Evolutionary conservation across 2,329 filamentous ascomycete genomes (phyloP).

Genomic region (Tolypocladium endophyticum): DNA sequence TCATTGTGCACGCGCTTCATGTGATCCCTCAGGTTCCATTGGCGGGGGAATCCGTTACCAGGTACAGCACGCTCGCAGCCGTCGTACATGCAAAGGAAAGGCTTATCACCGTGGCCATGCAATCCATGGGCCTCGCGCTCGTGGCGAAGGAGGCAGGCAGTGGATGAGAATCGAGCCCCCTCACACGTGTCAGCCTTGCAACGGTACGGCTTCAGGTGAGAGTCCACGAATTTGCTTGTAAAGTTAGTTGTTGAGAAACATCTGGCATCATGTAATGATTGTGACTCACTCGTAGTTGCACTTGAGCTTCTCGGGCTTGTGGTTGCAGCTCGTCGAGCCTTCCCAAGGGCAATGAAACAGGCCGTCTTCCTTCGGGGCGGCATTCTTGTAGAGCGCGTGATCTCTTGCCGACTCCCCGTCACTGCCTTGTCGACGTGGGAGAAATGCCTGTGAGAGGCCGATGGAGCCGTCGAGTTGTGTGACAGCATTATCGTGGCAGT

Average conservation of each 20-base stretch:
- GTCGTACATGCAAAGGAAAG: slow-evolving; percentile 77
- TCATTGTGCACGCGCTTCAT: slow-evolving; percentile 89
- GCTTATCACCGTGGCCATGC: slow-evolving; percentile 89
- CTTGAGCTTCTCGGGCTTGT: slow-evolving; percentile 92
- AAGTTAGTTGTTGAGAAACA: slow-evolving; percentile 10
- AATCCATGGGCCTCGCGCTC: slow-evolving; percentile 93
- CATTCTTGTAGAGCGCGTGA: slow-evolving; percentile 63
- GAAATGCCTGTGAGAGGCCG: slow-evolving; percentile 25
- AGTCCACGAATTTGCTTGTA: slow-evolving; percentile 87
- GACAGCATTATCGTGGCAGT: slow-evolving; percentile 11
- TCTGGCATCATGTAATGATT: slow-evolving; percentile 5
- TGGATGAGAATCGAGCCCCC: slow-evolving; percentile 85
- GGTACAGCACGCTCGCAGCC: slow-evolving; percentile 75
- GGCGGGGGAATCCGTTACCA: slow-evolving; percentile 84
- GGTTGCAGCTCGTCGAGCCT: slow-evolving; percentile 61
- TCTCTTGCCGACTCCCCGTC: slow-evolving; percentile 51
- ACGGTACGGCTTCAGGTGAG: slow-evolving; percentile 89
- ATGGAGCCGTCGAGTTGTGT: slow-evolving; percentile 19
- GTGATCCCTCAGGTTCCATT: slow-evolving; percentile 94
- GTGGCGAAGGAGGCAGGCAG: slow-evolving; percentile 86
- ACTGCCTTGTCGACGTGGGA: slow-evolving; percentile 34
- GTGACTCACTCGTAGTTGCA: slow-evolving; percentile 93
- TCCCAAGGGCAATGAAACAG: slow-evolving; percentile 91
- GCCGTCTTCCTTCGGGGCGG: slow-evolving; percentile 56
- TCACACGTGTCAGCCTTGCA: slow-evolving; percentile 81